Conservation (phyloP, 345 rosid species). For the Salix koriyanagi region DNA sequence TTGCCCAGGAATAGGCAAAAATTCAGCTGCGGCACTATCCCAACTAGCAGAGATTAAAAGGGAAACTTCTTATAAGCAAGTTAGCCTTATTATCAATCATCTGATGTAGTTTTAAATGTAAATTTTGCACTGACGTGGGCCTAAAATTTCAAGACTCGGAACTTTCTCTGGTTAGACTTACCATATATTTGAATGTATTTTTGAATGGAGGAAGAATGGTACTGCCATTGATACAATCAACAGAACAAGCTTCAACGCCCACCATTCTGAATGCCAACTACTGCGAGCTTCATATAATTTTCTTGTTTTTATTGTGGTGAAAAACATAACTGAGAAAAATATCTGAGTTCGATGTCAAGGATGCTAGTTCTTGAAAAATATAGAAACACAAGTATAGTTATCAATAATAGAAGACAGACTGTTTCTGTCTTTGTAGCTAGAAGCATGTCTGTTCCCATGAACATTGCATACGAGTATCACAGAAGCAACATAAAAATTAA, state of each 20-base stretch:
- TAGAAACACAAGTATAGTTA: too few species aligned
- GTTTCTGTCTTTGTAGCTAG: too few species aligned
- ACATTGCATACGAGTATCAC: too few species aligned
- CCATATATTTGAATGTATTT: constrained; percentile 65
- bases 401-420: too few species aligned
- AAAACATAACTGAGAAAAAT: constrained; percentile 72
- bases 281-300: constrained; percentile 50
- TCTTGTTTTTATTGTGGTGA: constrained; percentile 51
- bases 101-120: background rate
- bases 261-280: constrained; percentile 73
- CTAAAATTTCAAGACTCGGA: constrained; percentile 1
- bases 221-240: constrained; percentile 44
- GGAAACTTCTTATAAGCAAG: too few species aligned
- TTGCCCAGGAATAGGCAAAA: background rate
- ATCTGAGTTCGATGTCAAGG: constrained; percentile 57
- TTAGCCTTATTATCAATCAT: background rate
- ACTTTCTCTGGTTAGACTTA: constrained; percentile 21
- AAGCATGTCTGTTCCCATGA: too few species aligned
- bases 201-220: constrained; percentile 62
- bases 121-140: background rate
- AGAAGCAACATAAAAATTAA: too few species aligned
- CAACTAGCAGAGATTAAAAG: too few species aligned
- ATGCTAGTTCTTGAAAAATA: background rate
- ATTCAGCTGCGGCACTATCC: background rate
- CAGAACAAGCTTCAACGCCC: constrained; percentile 52